phyloP scores from a whole-genome alignment of 441 rosid species.

The Gossypium schwendimanii region DNA sequence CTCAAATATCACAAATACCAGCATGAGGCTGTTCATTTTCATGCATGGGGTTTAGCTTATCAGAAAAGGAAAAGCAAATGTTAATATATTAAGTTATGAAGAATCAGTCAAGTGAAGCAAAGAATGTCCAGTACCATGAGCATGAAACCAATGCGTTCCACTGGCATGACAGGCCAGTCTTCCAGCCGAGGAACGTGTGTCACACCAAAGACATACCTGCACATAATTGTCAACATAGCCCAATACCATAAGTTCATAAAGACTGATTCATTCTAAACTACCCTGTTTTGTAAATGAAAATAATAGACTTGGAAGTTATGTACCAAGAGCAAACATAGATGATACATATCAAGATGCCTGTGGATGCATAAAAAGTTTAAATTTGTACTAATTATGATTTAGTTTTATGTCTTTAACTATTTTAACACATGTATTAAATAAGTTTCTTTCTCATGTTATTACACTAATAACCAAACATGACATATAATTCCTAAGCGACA shows the following conservation, averaged over 20 bases:
- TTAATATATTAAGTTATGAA: background rate
- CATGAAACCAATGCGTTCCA: slow-evolving; percentile 45
- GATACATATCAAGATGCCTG: background rate
- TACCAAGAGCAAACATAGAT: background rate
- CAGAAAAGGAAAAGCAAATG: background rate
- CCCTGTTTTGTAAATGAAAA: background rate
- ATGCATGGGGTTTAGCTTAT: background rate
- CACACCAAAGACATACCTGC: slow-evolving; percentile 49
- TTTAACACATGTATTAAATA: too few relatives aligned
- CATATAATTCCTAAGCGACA: background rate
- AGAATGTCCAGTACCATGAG: slow-evolving; percentile 25
- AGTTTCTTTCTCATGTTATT: too few relatives aligned
- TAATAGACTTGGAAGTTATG: background rate
- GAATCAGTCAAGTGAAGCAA: background rate
- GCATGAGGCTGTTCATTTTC: background rate
- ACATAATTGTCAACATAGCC: background rate
- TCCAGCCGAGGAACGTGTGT: slow-evolving; percentile 47
- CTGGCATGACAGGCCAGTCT: slow-evolving; percentile 60
- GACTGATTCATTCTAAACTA: background rate
- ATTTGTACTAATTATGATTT: too few relatives aligned
- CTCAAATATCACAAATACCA: background rate
- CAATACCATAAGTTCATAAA: background rate
- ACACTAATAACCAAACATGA: too few relatives aligned
- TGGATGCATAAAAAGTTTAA: background rate
- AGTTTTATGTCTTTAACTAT: too few relatives aligned